phyloP scores from a whole-genome alignment of 768 basidiomycete genomes.

The Astraeus odoratus region DNA sequence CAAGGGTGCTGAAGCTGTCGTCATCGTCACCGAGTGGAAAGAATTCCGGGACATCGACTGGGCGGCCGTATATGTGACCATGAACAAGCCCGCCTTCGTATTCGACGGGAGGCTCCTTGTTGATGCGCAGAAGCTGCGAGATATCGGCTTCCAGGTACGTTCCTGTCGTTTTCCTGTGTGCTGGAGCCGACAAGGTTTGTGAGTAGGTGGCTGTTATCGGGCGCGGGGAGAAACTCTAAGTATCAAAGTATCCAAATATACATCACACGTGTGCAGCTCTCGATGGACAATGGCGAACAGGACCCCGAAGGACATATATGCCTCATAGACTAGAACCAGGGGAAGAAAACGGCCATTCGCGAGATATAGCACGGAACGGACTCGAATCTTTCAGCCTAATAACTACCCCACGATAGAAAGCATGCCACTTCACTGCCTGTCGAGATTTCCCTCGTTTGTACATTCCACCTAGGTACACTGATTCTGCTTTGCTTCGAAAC shows the following conservation, averaged over 20 bases:
- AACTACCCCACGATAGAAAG: too few relatives aligned
- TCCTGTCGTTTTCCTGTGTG: background rate
- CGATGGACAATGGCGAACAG: background rate
- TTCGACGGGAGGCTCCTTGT: conserved; percentile 91
- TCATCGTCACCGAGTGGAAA: conserved; percentile 96
- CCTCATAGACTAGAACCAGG: too few relatives aligned
- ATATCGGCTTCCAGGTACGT: conserved; percentile 84
- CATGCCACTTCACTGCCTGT: too few relatives aligned
- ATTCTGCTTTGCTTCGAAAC: too few relatives aligned
- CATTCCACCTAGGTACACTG: too few relatives aligned
- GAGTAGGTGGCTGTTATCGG: conserved; percentile 54
- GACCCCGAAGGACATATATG: too few relatives aligned
- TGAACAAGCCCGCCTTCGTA: conserved; percentile 98
- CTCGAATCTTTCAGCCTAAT: too few relatives aligned
- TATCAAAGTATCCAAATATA: background rate
- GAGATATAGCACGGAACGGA: too few relatives aligned
- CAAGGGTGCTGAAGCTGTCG: conserved; percentile 83
- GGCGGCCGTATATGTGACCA: conserved; percentile 73
- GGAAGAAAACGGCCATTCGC: too few relatives aligned
- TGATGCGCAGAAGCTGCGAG: conserved; percentile 67
- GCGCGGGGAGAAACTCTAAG: conserved; percentile 39
- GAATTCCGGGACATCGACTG: conserved; percentile 94
- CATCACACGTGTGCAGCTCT: too few relatives aligned
- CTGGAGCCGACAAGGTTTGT: background rate
- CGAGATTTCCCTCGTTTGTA: too few relatives aligned